Conservation (phyloP, 2,329 filamentous ascomycete species). For the Verticillium alfalfae region DNA sequence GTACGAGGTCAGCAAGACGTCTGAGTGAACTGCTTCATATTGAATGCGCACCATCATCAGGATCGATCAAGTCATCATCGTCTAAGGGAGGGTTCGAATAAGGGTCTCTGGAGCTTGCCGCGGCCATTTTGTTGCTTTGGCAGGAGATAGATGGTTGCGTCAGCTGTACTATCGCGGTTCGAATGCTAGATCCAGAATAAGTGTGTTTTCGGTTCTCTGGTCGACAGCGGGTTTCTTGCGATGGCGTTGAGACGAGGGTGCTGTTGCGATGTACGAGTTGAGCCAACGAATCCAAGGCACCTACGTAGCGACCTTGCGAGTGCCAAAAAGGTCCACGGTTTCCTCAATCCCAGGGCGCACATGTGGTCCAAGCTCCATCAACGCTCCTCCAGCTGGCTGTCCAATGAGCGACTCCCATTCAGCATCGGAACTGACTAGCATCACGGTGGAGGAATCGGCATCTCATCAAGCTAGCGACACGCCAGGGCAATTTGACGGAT, state of each 20-base stretch:
- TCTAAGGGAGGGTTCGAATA: constrained; percentile 57
- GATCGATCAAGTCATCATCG: constrained; percentile 71
- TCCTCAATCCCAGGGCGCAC: constrained; percentile 12
- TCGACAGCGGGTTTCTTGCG: background rate
- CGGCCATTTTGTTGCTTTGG: constrained; percentile 31
- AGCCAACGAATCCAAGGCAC: background rate
- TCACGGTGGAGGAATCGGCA: too few species aligned
- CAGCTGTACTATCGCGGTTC: background rate
- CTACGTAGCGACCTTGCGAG: constrained; percentile 7
- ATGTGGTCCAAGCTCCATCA: constrained; percentile 19
- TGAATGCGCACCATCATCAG: constrained; percentile 61
- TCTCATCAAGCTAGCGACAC: too few species aligned
- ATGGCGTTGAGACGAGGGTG: background rate
- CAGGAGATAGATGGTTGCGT: background rate
- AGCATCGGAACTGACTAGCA: too few species aligned
- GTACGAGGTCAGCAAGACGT: background rate
- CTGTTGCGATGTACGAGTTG: background rate
- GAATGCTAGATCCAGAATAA: background rate
- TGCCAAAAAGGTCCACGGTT: constrained; percentile 17
- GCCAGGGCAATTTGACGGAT: too few species aligned
- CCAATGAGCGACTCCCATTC: background rate
- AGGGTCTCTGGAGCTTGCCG: constrained; percentile 45
- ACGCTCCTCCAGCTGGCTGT: background rate
- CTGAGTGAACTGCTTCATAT: background rate
- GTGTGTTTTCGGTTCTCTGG: background rate